phyloP scores from a whole-genome alignment of 345 rosid genomes.

The Pistacia vera region DNA sequence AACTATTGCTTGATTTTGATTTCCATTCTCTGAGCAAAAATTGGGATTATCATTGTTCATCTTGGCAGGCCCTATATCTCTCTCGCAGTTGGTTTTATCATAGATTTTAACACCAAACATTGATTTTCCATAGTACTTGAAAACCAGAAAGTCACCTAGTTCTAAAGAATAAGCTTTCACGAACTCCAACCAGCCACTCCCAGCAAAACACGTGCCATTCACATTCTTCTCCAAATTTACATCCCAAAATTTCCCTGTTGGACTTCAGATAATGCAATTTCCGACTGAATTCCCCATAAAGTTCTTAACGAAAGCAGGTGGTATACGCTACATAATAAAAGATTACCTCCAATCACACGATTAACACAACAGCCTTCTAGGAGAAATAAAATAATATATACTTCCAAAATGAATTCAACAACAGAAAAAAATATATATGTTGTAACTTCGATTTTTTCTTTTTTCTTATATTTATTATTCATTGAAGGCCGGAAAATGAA shows the following conservation, averaged over 20 bases:
- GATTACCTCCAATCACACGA: background rate
- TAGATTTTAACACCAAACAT: slow-evolving; percentile 14
- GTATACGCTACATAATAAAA: slow-evolving; percentile 5
- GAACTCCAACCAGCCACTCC: slow-evolving; percentile 12
- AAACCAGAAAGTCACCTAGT: slow-evolving; percentile 16
- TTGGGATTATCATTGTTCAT: background rate
- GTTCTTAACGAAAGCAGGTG: slow-evolving; percentile 1
- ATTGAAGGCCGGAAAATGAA: too few species aligned
- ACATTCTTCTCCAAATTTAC: background rate
- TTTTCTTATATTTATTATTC: too few species aligned
- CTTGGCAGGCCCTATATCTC: background rate
- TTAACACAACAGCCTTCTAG: background rate
- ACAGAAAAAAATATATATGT: background rate
- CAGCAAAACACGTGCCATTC: background rate
- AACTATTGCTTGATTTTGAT: background rate
- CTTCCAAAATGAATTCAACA: background rate
- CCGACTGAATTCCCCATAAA: background rate
- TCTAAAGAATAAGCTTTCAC: slow-evolving; percentile 10
- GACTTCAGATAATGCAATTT: background rate
- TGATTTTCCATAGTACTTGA: slow-evolving; percentile 5
- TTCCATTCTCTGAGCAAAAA: background rate
- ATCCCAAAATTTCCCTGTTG: background rate
- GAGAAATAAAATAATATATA: background rate
- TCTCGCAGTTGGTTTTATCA: slow-evolving; percentile 1
- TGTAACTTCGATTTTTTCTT: too few species aligned